A percentile compares a stretch with the other conserved stretches of the same genome.
Evolutionary conservation across 495 filamentous ascomycete genomes (phyloP).

Genomic region (Parmelia sp.): DNA sequence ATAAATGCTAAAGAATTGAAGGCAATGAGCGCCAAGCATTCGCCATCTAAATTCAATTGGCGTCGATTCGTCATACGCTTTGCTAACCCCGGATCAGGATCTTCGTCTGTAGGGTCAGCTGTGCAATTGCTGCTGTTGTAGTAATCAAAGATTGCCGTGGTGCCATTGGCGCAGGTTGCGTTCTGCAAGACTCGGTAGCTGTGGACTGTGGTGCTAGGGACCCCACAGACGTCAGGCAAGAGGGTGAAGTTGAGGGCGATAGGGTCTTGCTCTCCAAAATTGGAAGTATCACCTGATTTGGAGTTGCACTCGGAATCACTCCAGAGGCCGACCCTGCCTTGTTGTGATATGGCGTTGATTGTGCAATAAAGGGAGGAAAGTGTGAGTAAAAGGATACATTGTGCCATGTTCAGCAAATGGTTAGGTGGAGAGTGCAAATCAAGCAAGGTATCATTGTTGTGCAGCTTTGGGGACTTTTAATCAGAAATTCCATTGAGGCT

Average conservation of each 20-base stretch:
- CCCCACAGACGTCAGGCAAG: conserved; percentile 6
- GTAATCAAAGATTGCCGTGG: conserved; percentile 1
- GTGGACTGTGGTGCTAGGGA: conserved; percentile 9
- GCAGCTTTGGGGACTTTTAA: background rate
- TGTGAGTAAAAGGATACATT: background rate
- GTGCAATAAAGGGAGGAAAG: background rate
- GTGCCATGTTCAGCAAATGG: background rate
- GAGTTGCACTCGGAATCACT: conserved; percentile 13
- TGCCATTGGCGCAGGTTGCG: conserved; percentile 12
- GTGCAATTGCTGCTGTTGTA: conserved; percentile 10
- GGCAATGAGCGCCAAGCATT: conserved; percentile 10
- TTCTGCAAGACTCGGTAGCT: conserved; percentile 6
- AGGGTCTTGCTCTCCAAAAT: conserved; percentile 12
- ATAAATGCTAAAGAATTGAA: conserved; percentile 15
- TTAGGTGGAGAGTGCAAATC: background rate
- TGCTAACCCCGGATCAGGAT: background rate
- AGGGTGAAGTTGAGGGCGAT: conserved; percentile 10
- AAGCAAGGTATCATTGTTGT: background rate
- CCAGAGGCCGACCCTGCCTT: conserved; percentile 1
- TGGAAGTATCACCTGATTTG: conserved; percentile 2
- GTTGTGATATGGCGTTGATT: background rate
- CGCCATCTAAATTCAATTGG: background rate
- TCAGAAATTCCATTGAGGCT: background rate
- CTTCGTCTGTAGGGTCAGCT: conserved; percentile 13
- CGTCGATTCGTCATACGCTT: background rate